Conservation (phyloP, 2,329 filamentous ascomycete species). For the Colletotrichum magnum region DNA sequence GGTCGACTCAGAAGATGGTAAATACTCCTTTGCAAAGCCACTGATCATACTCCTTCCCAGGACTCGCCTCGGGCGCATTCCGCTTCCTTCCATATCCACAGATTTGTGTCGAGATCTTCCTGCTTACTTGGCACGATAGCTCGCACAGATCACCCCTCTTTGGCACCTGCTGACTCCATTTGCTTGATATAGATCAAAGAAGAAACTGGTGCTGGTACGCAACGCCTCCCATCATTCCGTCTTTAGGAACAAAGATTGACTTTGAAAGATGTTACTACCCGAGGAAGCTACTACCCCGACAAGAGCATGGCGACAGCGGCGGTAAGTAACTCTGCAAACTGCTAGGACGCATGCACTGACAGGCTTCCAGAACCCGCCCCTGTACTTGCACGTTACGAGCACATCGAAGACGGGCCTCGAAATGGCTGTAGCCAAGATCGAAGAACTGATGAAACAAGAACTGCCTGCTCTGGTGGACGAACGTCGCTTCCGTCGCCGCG, state of each 20-base stretch:
- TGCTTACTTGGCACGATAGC: conserved; percentile 81
- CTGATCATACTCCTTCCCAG: conserved; percentile 49
- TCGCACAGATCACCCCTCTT: conserved; percentile 73
- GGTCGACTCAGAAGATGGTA: conserved; percentile 99
- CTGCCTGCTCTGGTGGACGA: conserved; percentile 96
- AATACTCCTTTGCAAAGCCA: conserved; percentile 72
- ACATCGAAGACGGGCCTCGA: conserved; percentile 94
- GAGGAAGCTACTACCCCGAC: conserved; percentile 96
- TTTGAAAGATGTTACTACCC: conserved; percentile 93
- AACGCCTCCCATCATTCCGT: conserved; percentile 64
- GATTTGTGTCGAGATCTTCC: conserved; percentile 71
- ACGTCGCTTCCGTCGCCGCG: conserved; percentile 87
- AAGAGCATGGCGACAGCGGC: conserved; percentile 96
- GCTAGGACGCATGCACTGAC: conserved; percentile 20
- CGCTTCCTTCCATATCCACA: conserved; percentile 47
- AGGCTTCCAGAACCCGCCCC: conserved; percentile 82
- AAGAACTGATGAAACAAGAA: conserved; percentile 96
- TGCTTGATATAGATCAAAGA: conserved; percentile 99
- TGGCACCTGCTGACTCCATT: conserved; percentile 94
- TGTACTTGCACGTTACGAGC: conserved; percentile 96
- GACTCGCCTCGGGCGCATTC: conserved; percentile 29
- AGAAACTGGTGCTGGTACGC: conserved; percentile 99
- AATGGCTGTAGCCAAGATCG: conserved; percentile 86
- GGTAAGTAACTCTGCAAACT: conserved; percentile 69
- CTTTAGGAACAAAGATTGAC: conserved; percentile 70